Conservation (phyloP, 345 rosid species). For the Theobroma cacao region DNA sequence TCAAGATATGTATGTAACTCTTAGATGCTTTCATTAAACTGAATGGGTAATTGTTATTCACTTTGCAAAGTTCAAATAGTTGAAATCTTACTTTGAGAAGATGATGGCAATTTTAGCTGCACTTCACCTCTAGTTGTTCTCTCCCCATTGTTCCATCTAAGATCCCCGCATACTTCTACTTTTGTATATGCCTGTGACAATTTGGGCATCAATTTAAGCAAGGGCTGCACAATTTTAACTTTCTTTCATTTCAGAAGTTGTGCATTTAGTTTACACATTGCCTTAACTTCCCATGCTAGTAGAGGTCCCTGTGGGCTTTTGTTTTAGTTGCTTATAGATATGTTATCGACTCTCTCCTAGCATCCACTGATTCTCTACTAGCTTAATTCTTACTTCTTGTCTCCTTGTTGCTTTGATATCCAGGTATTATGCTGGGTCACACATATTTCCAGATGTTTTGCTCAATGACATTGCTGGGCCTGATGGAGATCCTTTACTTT, state of each 20-base stretch:
- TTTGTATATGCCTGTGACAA: neutral
- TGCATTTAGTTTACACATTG: neutral
- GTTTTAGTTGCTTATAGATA: neutral
- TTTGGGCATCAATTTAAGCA: neutral
- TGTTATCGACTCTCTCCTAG: neutral
- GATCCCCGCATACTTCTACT: neutral
- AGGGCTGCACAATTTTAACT: neutral
- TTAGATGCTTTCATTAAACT: constrained; percentile 1
- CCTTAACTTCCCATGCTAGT: neutral
- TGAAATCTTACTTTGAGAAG: neutral
- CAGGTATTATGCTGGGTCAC: constrained; percentile 86
- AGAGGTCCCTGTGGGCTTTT: neutral
- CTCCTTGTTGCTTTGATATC: constrained; percentile 17
- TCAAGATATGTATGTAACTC: neutral
- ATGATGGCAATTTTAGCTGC: neutral
- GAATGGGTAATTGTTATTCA: neutral
- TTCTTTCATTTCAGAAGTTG: neutral
- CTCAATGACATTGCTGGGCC: constrained; percentile 94
- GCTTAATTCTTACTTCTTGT: constrained; percentile 6
- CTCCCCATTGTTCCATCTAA: neutral
- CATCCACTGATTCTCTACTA: neutral
- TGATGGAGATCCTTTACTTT: constrained; percentile 80
- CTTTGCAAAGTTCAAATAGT: neutral
- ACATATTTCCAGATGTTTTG: constrained; percentile 90
- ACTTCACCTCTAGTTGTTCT: neutral